Base-by-base conservation (phyloP, 78 protist genomes). In the Dictyostelium capitatum region DNA sequence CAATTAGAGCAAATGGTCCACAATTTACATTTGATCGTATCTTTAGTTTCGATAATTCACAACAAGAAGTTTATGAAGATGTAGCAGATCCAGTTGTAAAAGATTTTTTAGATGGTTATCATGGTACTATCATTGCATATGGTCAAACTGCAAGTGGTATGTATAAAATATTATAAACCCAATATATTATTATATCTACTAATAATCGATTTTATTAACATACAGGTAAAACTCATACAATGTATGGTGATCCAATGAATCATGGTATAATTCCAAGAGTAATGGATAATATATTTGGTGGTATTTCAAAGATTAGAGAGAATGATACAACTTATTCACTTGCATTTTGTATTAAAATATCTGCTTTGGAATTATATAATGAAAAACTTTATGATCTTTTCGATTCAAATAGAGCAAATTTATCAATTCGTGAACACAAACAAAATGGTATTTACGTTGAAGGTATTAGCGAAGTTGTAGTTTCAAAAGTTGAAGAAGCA, bases 111-210 rank as follows among this genome's bases (percentile, higher is more conserved):
- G 96, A 87, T 87, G 93, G 93, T 30, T 87, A 87, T 51, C 67
- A 87, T 77, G 83, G 96, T 41, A 93, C 97, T 6, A 89, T 96
- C 20, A 69, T 96, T 15, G 96, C 97, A 37, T 96, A 96, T 81
- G 95, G 97, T 15, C 97, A 96, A 72, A 97, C 98, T 17, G 83
- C 95, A n/a, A 59, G 91, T 17, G 98, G 98, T 67, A 15, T 32
- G 75, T 67, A n/a, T n/a, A n/a, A n/a, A n/a, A n/a, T n/a, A n/a
- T n/a, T n/a, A n/a, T n/a, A n/a, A n/a, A n/a, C n/a, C n/a, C n/a
- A n/a, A n/a, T n/a, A n/a, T n/a, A n/a, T n/a, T n/a, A n/a, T n/a
- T n/a, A n/a, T n/a, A n/a, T n/a, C n/a, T n/a, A n/a, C 56, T 51
- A 51, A 51, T 12, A 51, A 51, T 14, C 4, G n/a, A 51, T 51